Evolutionary conservation across 75 land plant genomes (phyloP).

Genomic region (Azolla pinnata): DNA sequence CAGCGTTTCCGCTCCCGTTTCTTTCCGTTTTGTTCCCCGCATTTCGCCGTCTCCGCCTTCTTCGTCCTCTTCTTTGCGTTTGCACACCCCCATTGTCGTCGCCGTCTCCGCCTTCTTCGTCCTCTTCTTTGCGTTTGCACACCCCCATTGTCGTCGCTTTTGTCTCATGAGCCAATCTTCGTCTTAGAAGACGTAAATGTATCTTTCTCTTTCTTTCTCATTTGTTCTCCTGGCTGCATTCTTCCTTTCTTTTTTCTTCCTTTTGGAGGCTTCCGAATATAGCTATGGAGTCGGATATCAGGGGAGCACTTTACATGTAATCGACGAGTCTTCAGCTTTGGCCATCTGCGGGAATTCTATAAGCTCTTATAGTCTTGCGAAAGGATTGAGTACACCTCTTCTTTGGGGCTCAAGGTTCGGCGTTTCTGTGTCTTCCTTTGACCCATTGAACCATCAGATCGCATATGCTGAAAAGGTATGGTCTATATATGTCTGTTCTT

Average conservation of each 20-base stretch:
- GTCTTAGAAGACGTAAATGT: not conserved
- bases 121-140: not conserved
- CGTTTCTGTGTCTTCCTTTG: conserved; percentile 9
- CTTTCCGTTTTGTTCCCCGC: not conserved
- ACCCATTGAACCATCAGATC: conserved; percentile 1
- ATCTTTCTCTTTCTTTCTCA: not conserved
- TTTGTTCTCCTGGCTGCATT: not conserved
- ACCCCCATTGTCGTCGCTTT: not conserved
- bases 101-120: not conserved
- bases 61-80: not conserved
- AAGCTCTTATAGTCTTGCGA: conserved; percentile 7
- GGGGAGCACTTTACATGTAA: conserved; percentile 7
- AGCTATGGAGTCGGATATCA: conserved; percentile 13
- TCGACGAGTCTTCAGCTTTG: conserved; percentile 3
- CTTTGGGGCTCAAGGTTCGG: conserved; percentile 23
- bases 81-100: not conserved
- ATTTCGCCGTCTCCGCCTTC: not conserved
- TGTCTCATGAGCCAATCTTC: not conserved
- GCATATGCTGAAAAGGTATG: conserved; percentile 22
- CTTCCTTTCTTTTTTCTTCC: not conserved
- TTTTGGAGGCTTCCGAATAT: not conserved
- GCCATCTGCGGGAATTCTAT: conserved; percentile 19
- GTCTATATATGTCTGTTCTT: not conserved
- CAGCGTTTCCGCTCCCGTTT: no score
- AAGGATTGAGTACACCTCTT: conserved; percentile 12